A percentile compares a stretch with the other conserved stretches of the same genome.
Conservation (phyloP, 2,329 filamentous ascomycete genomes). For the Dothistroma septosporum region DNA sequence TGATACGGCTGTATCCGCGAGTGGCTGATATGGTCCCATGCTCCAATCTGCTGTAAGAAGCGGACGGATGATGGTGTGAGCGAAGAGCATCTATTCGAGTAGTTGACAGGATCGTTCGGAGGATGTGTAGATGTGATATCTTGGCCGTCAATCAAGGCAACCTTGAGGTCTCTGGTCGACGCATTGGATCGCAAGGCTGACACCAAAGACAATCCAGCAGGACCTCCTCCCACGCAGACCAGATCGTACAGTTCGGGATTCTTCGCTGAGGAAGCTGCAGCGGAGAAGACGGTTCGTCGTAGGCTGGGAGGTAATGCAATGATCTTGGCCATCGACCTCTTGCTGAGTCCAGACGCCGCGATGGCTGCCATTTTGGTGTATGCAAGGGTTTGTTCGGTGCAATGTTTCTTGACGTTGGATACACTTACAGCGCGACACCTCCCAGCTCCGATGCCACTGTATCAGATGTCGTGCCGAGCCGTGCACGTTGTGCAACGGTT, state of each 20-base stretch:
- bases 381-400: not conserved
- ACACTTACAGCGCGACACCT: not conserved
- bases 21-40: conserved; percentile 71
- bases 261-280: conserved; percentile 15
- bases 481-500: not conserved
- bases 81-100: conserved; percentile 93
- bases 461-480: not conserved
- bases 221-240: conserved; percentile 26
- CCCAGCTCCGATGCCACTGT: not conserved
- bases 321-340: conserved; percentile 16
- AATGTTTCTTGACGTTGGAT: not conserved
- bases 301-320: conserved; percentile 29
- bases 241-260: conserved; percentile 64
- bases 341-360: conserved; percentile 6
- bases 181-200: conserved; percentile 37
- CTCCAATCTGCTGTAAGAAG: conserved; percentile 75
- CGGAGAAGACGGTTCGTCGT: conserved; percentile 26
- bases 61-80: conserved; percentile 82
- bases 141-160: conserved; percentile 88
- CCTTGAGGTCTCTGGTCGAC: conserved; percentile 64
- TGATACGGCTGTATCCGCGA: conserved; percentile 80
- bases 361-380: conserved; percentile 7
- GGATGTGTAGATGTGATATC: conserved; percentile 66
- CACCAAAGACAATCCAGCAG: conserved; percentile 24
- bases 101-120: conserved; percentile 66